Base-by-base conservation (phyloP, 768 basidiomycete species). In the Boletus subparvulus region DNA sequence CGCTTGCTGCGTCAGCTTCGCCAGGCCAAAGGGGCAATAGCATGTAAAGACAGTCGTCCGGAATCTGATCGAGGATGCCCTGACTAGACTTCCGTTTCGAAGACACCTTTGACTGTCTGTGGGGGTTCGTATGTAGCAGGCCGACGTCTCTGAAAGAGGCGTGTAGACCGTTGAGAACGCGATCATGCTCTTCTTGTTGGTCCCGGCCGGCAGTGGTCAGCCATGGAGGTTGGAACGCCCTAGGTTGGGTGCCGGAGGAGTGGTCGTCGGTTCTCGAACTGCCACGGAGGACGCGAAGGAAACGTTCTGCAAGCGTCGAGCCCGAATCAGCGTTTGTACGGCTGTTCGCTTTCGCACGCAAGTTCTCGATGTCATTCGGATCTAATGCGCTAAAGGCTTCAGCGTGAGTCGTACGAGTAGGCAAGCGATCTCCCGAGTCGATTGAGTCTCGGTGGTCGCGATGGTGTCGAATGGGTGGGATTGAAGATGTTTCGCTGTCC, bases 11-110 rank as follows among this genome's bases (percentile, higher is more conserved):
- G 68, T 89, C 88, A 1, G 83, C 88, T 61, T 88, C 86, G 17
- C 85, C 81, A 10, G 87, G 84, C 90, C 90, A 93, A n/a, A 93
- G 77, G 16, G 91, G 91, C 17, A 93, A 76, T 26, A 92, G 79
- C 91, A 93, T 92, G 68, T 87, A 90, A 50, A 92, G 75, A 24
- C 83, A 82, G 14, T 92, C 88, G 6, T 80, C 71, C 0, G 87
- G 86, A 37, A 92, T 77, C 35, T 82, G 75, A 35, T 81, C 77
- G 54, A 90, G 82, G 58, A 88, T 75, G 55, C 82, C 78, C 6
- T 65, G 57, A 10, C 28, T 47, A 21, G 51, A 26, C 52, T 44
- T 69, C 19, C 57, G 65, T 58, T 58, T 69, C 46, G 54, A 61
- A 61, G 50, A 24, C 39, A 41, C 12, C 49, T 58, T 63, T 54